Base-by-base conservation (phyloP, 306 rosid genomes). In the Corylus americana region DNA sequence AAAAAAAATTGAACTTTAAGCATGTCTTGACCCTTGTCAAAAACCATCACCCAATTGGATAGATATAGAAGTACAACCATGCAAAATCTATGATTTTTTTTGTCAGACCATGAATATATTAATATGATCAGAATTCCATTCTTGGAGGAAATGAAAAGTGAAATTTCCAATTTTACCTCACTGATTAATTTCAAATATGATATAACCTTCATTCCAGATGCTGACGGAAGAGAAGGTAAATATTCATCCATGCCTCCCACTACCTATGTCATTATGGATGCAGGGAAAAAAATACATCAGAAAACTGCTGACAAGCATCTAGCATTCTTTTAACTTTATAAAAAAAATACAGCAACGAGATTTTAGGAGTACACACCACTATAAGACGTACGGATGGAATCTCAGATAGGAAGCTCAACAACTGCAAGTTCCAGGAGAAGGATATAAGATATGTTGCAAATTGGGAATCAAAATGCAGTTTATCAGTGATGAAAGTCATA, bases 161-260 rank as follows among this genome's bases (percentile, higher is more conserved):
- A 73, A 73, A 74, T 79, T 64, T 81, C 71, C 37, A 62, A 58
- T 64, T 73, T 84, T 85, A 91, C 99, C 99, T 89, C 92, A 86
- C 62, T 83, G 54, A 91, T 85, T 79, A 95, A 86, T 78, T 86
- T 89, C 73, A 90, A 83, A 83, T 93, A 95, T 74, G 98, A 77
- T 82, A 93, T 71, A 82, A 95, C 76, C 86, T 93, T 75, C 81
- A 93, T 91, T 75, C 97, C 98, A 58, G 90, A 57, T 55, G 91
- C 78, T 20, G 98, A 74, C 61, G 99, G 98, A 78, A 91, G 92
- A 2, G 94, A 88, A 9, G 98, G 98, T 25, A 89, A 88, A 78
- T 90, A 94, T 80, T 93, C 96, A 80, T 95, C 99, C 53, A 88
- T 37, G 54, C 94, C 98, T 75, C 98, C 99, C 82, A 95, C 98